Conservation (phyloP, 345 rosid species). For the Corchorus olitorius region DNA sequence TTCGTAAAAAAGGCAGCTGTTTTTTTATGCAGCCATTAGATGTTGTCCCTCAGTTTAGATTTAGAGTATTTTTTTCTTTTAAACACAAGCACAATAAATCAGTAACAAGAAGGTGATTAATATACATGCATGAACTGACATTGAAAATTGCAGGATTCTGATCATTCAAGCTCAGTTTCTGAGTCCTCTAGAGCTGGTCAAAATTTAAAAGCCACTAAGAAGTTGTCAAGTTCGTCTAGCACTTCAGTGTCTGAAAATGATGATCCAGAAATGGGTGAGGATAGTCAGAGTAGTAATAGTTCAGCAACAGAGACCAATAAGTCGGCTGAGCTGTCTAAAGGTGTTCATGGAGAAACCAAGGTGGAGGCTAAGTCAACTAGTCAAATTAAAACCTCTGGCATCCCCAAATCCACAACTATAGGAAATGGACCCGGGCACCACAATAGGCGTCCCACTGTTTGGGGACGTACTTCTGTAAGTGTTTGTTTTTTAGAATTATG, state of each 20-base stretch:
- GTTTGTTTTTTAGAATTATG: conserved; percentile 16
- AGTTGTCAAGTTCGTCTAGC: conserved; percentile 36
- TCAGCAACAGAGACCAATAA: conserved; percentile 23
- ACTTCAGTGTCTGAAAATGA: conserved; percentile 32
- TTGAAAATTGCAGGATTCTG: conserved; percentile 48
- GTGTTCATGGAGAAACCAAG: conserved; percentile 32
- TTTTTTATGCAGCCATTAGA: background rate
- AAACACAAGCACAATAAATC: background rate
- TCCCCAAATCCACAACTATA: conserved; percentile 42
- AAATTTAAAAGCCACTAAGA: conserved; percentile 32
- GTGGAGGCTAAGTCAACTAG: conserved; percentile 30
- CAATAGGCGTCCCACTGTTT: conserved; percentile 34
- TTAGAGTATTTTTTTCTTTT: background rate
- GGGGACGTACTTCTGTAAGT: conserved; percentile 87
- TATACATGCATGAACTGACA: conserved; percentile 3
- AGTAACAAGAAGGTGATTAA: background rate
- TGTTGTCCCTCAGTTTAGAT: background rate
- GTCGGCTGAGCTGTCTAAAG: conserved; percentile 32
- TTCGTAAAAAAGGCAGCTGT: background rate
- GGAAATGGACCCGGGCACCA: conserved; percentile 42
- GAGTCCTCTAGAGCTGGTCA: conserved; percentile 39
- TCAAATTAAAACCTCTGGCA: conserved; percentile 30
- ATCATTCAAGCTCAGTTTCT: conserved; percentile 37
- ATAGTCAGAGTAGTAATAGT: conserved; percentile 29
- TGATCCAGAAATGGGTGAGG: conserved; percentile 33